Percentiles rank a stretch among this genome's conserved stretches.
phyloP scores from a whole-genome alignment of 805 yeast genomes.

The Kodamaea laetipori region DNA sequence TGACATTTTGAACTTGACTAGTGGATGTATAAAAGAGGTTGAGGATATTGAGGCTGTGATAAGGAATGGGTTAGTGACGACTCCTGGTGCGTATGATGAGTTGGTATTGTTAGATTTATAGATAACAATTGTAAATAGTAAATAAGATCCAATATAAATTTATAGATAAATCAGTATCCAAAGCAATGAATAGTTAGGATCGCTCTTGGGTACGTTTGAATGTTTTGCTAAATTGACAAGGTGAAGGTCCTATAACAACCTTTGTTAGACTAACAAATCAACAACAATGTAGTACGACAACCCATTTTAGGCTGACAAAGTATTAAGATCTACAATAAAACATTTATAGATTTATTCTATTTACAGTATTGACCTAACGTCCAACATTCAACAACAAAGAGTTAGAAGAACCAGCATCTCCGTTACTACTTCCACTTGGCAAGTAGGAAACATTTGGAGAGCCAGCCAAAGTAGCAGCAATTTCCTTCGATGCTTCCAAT shows the following conservation, averaged over 20 bases:
- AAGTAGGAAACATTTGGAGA: constrained; percentile 87
- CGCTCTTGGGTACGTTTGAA: no score
- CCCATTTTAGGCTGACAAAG: no score
- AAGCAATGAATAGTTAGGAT: no score
- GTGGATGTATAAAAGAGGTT: constrained; percentile 84
- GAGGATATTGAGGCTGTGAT: constrained; percentile 76
- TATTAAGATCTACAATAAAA: no score
- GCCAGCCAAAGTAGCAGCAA: constrained; percentile 81
- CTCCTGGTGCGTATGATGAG: constrained; percentile 44
- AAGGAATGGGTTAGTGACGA: constrained; percentile 53
- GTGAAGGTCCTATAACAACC: no score
- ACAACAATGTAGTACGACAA: no score
- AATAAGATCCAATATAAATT: no score
- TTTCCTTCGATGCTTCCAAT: constrained; percentile 94
- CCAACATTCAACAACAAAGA: constrained; percentile 68
- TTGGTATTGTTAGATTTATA: constrained; percentile 20
- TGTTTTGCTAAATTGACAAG: no score
- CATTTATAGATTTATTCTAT: constrained; percentile 4
- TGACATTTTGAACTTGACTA: constrained; percentile 60
- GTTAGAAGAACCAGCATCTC: constrained; percentile 46
- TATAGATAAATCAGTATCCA: no score
- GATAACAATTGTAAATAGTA: no score
- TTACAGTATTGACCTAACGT: constrained; percentile 44
- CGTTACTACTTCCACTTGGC: constrained; percentile 54
- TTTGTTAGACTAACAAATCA: no score